A percentile compares a stretch with the other conserved stretches of the same genome.
These are phyloP conservation scores for Lyophyllum atratum DNA, from an alignment of 768 basidiomycete genomes.

Conservation along the genomic window DNA sequence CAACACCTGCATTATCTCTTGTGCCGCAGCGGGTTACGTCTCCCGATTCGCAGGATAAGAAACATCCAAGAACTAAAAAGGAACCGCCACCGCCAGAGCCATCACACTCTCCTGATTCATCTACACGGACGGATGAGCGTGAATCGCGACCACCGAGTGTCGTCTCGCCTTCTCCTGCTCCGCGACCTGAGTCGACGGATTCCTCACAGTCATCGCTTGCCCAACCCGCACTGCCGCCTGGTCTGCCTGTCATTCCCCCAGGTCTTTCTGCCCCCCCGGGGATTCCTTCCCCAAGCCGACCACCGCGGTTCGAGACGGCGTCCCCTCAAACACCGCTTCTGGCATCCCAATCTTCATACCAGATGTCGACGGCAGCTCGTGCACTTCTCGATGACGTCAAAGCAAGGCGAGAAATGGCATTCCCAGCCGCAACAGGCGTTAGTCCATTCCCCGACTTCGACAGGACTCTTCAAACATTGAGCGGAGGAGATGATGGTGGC, in stretches of 20 bases:
- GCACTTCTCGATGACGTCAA: constrained; percentile 85
- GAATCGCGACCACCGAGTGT: constrained; percentile 49
- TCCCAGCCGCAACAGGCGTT: constrained; percentile 37
- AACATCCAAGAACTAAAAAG: constrained; percentile 42
- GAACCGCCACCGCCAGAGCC: constrained; percentile 26
- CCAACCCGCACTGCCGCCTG: constrained; percentile 42
- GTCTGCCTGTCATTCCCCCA: constrained; percentile 46
- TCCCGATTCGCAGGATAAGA: constrained; percentile 36
- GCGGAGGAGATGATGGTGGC: constrained; percentile 62
- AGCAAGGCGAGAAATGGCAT: constrained; percentile 64
- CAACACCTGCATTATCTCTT: constrained; percentile 46
- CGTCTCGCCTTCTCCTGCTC: constrained; percentile 29
- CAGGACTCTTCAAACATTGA: constrained; percentile 74
- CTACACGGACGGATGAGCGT: constrained; percentile 48
- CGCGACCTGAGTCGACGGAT: constrained; percentile 32
- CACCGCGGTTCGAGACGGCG: constrained; percentile 48
- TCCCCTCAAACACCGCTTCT: constrained; percentile 53
- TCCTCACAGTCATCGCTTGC: constrained; percentile 21
- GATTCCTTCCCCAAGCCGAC: constrained; percentile 58
- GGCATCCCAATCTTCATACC: constrained; percentile 68
- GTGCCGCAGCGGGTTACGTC: constrained; percentile 45
- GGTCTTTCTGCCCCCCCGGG: constrained; percentile 62
- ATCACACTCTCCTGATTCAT: constrained; percentile 47
- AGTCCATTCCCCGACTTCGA: constrained; percentile 91
- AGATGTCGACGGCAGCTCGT: constrained; percentile 84